Conservation (phyloP, 371 early-diverging fungal genomes). For the Syncephalastrum sp. region DNA sequence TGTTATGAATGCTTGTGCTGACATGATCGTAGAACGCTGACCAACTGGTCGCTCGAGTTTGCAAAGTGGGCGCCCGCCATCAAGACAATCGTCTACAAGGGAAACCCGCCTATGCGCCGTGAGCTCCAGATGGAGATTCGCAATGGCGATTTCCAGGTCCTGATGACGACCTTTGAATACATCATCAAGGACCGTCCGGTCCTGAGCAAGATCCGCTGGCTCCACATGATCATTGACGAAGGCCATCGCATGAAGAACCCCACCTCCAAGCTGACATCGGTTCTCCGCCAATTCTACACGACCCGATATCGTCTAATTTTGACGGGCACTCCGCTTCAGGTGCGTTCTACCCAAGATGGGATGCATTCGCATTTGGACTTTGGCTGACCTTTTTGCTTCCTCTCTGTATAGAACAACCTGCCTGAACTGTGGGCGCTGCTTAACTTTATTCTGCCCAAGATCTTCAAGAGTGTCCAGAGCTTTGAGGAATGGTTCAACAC, state of each 20-base stretch:
- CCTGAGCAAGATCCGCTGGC: constrained; percentile 88
- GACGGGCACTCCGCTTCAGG: constrained; percentile 99
- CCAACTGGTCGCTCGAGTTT: constrained; percentile 97
- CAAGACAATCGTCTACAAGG: constrained; percentile 88
- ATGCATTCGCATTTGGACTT: background rate
- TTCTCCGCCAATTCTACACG: constrained; percentile 81
- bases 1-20: background rate
- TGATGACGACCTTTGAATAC: constrained; percentile 98
- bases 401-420: constrained; percentile 86
- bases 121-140: constrained; percentile 74
- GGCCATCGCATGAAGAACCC: constrained; percentile 99
- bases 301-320: constrained; percentile 94
- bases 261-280: constrained; percentile 82
- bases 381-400: background rate
- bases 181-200: constrained; percentile 90
- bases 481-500: constrained; percentile 99
- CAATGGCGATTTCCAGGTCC: constrained; percentile 85
- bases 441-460: constrained; percentile 95
- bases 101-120: constrained; percentile 73
- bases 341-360: constrained; percentile 15
- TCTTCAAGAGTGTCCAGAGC: constrained; percentile 92
- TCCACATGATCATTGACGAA: constrained; percentile 97
- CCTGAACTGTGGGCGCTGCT: constrained; percentile 98
- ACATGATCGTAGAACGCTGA: constrained; percentile 61
- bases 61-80: constrained; percentile 98